phyloP scores from a whole-genome alignment of 1,139 yeast species.

The Williopsis jadinii region DNA sequence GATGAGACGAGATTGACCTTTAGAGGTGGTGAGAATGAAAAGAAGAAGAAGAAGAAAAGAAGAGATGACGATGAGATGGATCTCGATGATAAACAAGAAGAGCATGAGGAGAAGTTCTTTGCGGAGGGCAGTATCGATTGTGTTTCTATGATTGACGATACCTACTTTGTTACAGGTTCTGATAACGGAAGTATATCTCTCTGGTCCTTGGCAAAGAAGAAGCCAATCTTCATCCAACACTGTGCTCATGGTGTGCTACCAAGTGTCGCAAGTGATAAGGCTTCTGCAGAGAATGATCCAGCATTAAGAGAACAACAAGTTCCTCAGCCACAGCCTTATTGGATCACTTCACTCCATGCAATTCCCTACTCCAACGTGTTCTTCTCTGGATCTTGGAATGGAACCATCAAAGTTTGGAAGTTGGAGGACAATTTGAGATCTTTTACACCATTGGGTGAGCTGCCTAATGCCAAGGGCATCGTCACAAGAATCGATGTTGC shows the following conservation, averaged over 20 bases:
- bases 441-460: conserved; percentile 47
- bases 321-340: conserved; percentile 70
- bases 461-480: conserved; percentile 61
- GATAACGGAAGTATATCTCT: conserved; percentile 85
- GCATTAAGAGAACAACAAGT: conserved; percentile 41
- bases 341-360: conserved; percentile 78
- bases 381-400: conserved; percentile 85
- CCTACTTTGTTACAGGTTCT: conserved; percentile 88
- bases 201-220: conserved; percentile 89
- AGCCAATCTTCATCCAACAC: conserved; percentile 65
- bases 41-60: conserved; percentile 34
- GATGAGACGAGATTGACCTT: conserved; percentile 93
- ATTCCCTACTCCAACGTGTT: conserved; percentile 88
- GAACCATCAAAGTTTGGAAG: conserved; percentile 70
- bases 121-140: conserved; percentile 89
- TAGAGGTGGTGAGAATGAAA: conserved; percentile 75
- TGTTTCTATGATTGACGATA: conserved; percentile 86
- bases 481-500: conserved; percentile 61
- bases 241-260: conserved; percentile 76
- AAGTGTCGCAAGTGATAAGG: conserved; percentile 35
- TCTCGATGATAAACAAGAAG: conserved; percentile 28
- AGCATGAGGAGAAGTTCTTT: conserved; percentile 35
- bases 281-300: conserved; percentile 60
- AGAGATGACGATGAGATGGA: conserved; percentile 27
- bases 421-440: conserved; percentile 56